Evolutionary conservation across 2,329 filamentous ascomycete genomes (phyloP).

Genomic region (Cordyceps cateniannulata): DNA sequence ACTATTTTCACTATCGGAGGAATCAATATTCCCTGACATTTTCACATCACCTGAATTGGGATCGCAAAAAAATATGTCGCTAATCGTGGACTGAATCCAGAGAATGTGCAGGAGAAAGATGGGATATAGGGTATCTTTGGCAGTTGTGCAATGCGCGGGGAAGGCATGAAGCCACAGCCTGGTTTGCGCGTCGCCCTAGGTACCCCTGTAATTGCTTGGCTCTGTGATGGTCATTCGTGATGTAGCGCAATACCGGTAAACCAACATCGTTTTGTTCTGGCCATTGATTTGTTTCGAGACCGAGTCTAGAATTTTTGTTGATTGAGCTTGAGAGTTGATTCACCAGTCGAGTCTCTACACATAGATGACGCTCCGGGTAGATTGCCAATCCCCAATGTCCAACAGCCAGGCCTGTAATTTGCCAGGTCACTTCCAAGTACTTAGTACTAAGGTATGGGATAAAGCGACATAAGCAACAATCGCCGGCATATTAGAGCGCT

Average conservation of each 20-base stretch:
- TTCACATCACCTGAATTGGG: neutral
- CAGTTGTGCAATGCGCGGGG: neutral
- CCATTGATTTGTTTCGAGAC: no score
- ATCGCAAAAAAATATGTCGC: neutral
- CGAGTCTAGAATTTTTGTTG: no score
- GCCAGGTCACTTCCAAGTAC: no score
- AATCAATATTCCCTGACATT: neutral
- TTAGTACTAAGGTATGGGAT: no score
- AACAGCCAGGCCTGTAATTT: no score
- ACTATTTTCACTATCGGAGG: neutral
- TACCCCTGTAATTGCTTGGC: neutral
- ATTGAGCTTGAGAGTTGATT: no score
- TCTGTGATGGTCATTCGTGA: no score
- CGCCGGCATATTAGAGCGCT: neutral
- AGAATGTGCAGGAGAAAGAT: neutral
- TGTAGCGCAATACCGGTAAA: no score
- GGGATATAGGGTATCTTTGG: neutral
- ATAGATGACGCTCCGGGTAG: no score
- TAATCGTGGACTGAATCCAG: neutral
- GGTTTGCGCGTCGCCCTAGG: neutral
- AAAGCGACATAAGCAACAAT: neutral
- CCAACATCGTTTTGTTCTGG: no score
- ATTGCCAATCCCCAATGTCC: no score
- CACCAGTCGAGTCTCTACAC: no score
- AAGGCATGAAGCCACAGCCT: neutral